These are phyloP conservation scores for Polyrhizophydium stewartii DNA, from an alignment of 371 early-diverging fungal genomes.

Conservation along the genomic window DNA sequence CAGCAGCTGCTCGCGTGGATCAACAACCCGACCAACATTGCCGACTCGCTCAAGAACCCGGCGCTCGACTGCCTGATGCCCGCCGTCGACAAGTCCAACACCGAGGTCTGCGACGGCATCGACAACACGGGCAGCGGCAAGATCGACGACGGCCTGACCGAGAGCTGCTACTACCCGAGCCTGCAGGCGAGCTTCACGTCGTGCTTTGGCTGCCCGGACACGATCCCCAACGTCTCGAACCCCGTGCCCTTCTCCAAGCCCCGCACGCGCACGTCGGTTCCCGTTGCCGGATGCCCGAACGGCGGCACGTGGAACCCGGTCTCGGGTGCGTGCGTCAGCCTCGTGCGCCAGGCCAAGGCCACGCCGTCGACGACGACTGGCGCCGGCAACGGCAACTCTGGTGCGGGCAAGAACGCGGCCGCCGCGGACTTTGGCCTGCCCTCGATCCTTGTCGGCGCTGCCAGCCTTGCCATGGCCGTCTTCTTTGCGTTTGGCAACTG, in stretches of 20 bases:
- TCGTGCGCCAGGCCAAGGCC: neutral
- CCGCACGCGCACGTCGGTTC: neutral
- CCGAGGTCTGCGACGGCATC: conserved; percentile 66
- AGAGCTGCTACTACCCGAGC: conserved; percentile 36
- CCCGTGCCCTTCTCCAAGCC: conserved; percentile 7
- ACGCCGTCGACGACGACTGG: neutral
- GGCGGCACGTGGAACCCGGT: conserved; percentile 6
- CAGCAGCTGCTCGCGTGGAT: conserved; percentile 28
- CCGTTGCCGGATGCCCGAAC: conserved; percentile 1
- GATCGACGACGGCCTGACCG: conserved; percentile 51
- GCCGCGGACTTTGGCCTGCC: neutral
- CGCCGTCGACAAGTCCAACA: conserved; percentile 50
- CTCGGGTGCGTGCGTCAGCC: neutral
- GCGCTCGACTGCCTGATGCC: conserved; percentile 24
- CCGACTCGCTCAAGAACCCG: neutral
- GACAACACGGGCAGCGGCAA: conserved; percentile 48
- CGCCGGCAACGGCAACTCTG: neutral
- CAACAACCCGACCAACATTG: conserved; percentile 7
- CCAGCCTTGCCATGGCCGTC: too few species aligned
- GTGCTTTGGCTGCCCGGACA: conserved; percentile 21
- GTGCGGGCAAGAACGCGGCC: neutral
- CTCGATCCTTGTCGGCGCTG: conserved; percentile 1
- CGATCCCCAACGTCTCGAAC: conserved; percentile 12
- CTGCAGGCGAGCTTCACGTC: conserved; percentile 24
- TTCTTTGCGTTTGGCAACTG: too few species aligned